phyloP scores from a whole-genome alignment of 2,329 filamentous ascomycete species.

The Trichoderma atroviride region DNA sequence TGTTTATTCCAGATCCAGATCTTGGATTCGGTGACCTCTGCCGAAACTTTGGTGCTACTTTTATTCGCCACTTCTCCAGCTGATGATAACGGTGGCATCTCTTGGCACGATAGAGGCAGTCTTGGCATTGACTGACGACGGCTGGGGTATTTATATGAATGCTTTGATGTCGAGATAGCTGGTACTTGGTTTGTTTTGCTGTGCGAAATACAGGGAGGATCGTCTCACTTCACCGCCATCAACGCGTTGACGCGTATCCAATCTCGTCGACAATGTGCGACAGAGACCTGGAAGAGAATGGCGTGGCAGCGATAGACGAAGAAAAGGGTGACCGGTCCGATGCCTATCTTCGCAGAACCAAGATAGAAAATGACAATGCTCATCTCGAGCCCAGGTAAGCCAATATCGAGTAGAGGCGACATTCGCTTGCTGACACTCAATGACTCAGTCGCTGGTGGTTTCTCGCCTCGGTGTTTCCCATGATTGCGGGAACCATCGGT shows the following conservation, averaged over 20 bases:
- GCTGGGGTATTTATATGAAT: neutral
- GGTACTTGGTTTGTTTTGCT: neutral
- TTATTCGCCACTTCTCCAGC: neutral
- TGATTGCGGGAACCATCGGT: constrained; percentile 81
- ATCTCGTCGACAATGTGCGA: neutral
- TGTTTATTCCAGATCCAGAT: neutral
- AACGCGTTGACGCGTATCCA: neutral
- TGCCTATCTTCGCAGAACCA: neutral
- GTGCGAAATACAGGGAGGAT: neutral
- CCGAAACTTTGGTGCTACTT: neutral
- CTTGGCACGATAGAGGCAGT: neutral
- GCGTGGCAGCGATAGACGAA: neutral
- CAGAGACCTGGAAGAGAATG: neutral
- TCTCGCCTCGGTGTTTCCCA: constrained; percentile 67
- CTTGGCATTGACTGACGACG: neutral
- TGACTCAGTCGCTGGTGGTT: constrained; percentile 56
- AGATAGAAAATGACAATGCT: constrained; percentile 11
- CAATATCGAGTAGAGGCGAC: too few relatives aligned
- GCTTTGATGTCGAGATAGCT: neutral
- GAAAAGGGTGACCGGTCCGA: neutral
- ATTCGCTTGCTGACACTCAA: neutral
- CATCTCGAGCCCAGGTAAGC: constrained; percentile 17
- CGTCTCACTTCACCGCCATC: neutral
- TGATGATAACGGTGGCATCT: neutral
- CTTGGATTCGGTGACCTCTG: neutral